Conservation (phyloP, 1,284 basidiomycete genomes). For the Macrocystidia cucumis region DNA sequence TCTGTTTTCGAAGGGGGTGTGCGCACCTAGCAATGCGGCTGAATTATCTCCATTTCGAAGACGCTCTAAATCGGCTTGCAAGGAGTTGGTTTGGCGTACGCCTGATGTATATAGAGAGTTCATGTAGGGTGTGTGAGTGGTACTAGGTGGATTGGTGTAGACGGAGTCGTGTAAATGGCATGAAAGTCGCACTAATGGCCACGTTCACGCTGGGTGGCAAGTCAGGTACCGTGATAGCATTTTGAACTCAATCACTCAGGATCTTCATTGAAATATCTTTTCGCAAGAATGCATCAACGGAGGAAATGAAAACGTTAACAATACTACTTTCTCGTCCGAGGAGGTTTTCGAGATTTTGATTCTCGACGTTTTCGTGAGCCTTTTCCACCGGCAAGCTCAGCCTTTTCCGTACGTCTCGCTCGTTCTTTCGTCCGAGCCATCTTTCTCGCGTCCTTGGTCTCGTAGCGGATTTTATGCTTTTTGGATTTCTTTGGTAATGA, state of each 20-base stretch:
- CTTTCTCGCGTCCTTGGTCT: slow-evolving; percentile 54
- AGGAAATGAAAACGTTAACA: too few species aligned
- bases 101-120: slow-evolving; percentile 93
- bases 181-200: too few species aligned
- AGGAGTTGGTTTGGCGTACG: slow-evolving; percentile 83
- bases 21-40: slow-evolving; percentile 76
- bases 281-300: too few species aligned
- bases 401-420: slow-evolving; percentile 57
- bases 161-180: too few species aligned
- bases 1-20: slow-evolving; percentile 10
- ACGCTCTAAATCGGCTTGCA: slow-evolving; percentile 81
- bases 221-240: too few species aligned
- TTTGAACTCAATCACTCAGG: too few species aligned
- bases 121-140: slow-evolving; percentile 39
- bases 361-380: slow-evolving; percentile 36
- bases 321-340: too few species aligned
- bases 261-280: too few species aligned
- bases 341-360: too few species aligned
- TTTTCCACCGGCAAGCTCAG: slow-evolving; percentile 57
- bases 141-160: too few species aligned
- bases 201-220: too few species aligned
- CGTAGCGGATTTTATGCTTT: slow-evolving; percentile 49
- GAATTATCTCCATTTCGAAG: slow-evolving; percentile 76
- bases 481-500: slow-evolving; percentile 15
- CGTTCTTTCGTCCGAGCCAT: slow-evolving; percentile 48